Conservation (phyloP, 208 protist genomes). For the Lotmaria passim region DNA sequence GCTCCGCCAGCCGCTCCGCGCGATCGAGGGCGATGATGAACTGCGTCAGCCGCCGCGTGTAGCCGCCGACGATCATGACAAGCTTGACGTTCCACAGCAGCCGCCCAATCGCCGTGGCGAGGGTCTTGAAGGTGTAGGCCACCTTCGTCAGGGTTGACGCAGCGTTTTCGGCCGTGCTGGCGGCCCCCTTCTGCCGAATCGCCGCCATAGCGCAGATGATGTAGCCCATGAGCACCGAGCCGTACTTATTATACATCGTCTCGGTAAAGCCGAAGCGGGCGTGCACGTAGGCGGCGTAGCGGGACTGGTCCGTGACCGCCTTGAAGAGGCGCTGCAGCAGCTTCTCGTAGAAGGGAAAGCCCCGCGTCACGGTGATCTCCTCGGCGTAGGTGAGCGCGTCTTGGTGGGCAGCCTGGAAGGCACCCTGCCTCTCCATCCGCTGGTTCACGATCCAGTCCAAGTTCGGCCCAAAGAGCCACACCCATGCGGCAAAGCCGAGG, state of each 20-base stretch:
- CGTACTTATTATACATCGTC: conserved; percentile 58
- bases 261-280: conserved; percentile 59
- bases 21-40: conserved; percentile 48
- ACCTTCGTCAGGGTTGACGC: conserved; percentile 27
- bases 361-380: conserved; percentile 63
- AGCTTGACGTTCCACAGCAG: conserved; percentile 58
- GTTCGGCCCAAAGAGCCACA: conserved; percentile 39
- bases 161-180: conserved; percentile 13
- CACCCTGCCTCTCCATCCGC: conserved; percentile 49
- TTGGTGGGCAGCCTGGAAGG: conserved; percentile 57
- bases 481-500: conserved; percentile 37
- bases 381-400: conserved; percentile 55
- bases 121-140: conserved; percentile 49
- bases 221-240: conserved; percentile 57
- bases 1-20: conserved; percentile 33
- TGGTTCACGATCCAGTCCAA: conserved; percentile 54
- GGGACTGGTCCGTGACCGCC: conserved; percentile 49
- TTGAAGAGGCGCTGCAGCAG: conserved; percentile 50
- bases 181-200: conserved; percentile 18
- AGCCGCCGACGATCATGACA: conserved; percentile 49
- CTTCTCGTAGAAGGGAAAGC: conserved; percentile 40
- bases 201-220: conserved; percentile 41
- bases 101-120: conserved; percentile 47
- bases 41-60: conserved; percentile 61
- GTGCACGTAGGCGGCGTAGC: conserved; percentile 59